Percentiles rank a stretch among this genome's conserved stretches.
These are phyloP conservation scores for Fusarium annulatum DNA, from an alignment of 2,329 filamentous ascomycete genomes.

Conservation along the genomic window DNA sequence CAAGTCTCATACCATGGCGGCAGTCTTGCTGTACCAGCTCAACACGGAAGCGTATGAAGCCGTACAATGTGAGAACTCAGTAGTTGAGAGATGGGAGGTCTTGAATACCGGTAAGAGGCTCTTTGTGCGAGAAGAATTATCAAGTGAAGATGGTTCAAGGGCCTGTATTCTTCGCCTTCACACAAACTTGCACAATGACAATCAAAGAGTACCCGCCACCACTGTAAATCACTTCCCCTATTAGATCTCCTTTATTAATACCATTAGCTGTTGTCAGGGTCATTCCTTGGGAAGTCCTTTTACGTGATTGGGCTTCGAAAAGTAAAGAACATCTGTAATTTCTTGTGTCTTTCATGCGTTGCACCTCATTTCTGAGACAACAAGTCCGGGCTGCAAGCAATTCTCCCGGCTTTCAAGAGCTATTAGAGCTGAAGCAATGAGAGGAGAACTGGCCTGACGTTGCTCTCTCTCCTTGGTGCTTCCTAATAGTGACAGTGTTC, in stretches of 20 bases:
- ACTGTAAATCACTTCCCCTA: too few relatives aligned
- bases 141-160: background rate
- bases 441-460: too few relatives aligned
- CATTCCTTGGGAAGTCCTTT: background rate
- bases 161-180: fast-evolving
- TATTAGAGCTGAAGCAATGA: background rate
- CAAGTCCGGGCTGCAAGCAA: fast-evolving
- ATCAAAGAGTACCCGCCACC: too few relatives aligned
- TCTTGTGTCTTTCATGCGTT: background rate
- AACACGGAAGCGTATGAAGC: fast-evolving
- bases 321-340: fast-evolving
- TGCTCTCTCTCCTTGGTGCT: background rate
- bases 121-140: fast-evolving
- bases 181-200: fast-evolving
- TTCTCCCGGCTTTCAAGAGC: too few relatives aligned
- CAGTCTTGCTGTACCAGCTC: fast-evolving
- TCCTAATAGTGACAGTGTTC: background rate
- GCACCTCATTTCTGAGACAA: background rate
- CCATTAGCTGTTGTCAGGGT: fast-evolving
- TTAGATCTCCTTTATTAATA: background rate
- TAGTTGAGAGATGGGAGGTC: fast-evolving
- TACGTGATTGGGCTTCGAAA: fast-evolving
- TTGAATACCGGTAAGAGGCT: fast-evolving
- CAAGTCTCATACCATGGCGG: background rate
- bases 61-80: fast-evolving